Evolutionary conservation across 176 grass and related monocot species (phyloP), one percentile per base, ranked within the genome.

Genomic region (Lolium multiflorum): DNA sequence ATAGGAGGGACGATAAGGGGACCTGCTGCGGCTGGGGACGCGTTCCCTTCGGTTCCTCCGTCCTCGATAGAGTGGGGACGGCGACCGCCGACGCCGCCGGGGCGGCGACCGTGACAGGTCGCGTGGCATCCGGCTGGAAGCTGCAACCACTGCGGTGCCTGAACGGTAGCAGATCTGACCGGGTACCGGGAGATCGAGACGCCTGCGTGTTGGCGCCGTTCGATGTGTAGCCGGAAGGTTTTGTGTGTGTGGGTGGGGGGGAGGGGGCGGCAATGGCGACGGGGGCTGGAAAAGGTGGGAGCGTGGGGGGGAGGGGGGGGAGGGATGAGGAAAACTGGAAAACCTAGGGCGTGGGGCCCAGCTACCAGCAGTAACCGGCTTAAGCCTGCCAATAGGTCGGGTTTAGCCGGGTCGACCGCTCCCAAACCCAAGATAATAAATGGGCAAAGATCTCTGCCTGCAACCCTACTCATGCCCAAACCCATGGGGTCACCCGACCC

Each of bases 1-100:
- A 89, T 99, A 90, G 77, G 87, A 93, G 80, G 88, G 82, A 70
- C 92, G 94, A 91, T 94, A 96, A 43, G 97, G 97, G 71, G 97
- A 94, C 72, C 94, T 95, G 92, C 90, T 99, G 80, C 94, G 84
- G 90, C 90, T 94, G 31, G 84, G 90, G 84, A 92, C 96, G 49
- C 92, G 90, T 83, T 96, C 94, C 87, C 90, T 92, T 79, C 90
- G 89, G 41, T 54, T 87, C 87, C 96, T 91, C 55, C 87, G 62
- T 41, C 92, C 83, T 44, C 85, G 88, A 80, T 84, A 87, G 52
- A 83, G 39, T 9, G 94, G 94, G 18, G 94, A 94, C 38, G 97
- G 97, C 43, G 97, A 99, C 38, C 90, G 88, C 90, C 91, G 88
- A 3, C 93, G 89, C 51, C 88, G 79, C 20, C 92, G 93, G 92